Conservation (phyloP, 2,329 filamentous ascomycete species). For the Trichophaea hybrida region DNA sequence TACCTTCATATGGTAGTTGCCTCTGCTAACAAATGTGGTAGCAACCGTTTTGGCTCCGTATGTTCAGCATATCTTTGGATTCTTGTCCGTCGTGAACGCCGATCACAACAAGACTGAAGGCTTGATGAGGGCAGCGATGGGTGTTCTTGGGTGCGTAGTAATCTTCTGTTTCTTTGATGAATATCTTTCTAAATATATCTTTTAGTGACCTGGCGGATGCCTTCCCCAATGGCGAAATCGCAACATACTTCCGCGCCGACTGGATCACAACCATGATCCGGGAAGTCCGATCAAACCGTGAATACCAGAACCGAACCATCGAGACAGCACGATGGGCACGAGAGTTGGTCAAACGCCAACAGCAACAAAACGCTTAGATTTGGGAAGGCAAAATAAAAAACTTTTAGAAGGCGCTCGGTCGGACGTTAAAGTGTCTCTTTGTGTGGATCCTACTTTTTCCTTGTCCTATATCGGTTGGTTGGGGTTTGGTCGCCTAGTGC, state of each 20-base stretch:
- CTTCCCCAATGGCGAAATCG: slow-evolving; percentile 79
- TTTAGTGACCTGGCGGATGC: slow-evolving; percentile 79
- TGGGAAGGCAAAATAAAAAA: not conserved
- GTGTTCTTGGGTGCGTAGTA: slow-evolving; percentile 71
- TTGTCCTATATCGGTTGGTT: slow-evolving; percentile 5
- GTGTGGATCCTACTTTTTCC: slow-evolving; percentile 1
- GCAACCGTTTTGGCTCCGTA: slow-evolving; percentile 26
- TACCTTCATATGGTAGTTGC: not conserved
- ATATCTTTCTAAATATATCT: slow-evolving; percentile 30
- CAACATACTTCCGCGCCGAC: slow-evolving; percentile 71
- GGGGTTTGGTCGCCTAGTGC: slow-evolving; percentile 1
- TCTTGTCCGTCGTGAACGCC: slow-evolving; percentile 64
- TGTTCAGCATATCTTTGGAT: slow-evolving; percentile 70
- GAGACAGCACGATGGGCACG: slow-evolving; percentile 95
- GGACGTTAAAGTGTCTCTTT: not conserved
- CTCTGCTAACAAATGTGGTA: slow-evolving; percentile 27
- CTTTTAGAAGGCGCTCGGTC: slow-evolving; percentile 5
- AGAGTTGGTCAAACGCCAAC: slow-evolving; percentile 90
- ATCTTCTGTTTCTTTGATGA: slow-evolving; percentile 7
- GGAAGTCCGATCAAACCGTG: slow-evolving; percentile 77
- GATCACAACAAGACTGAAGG: slow-evolving; percentile 84
- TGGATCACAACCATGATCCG: slow-evolving; percentile 85
- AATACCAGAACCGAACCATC: slow-evolving; percentile 67
- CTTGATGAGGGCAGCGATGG: slow-evolving; percentile 86
- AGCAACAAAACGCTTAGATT: slow-evolving; percentile 5